Evolutionary conservation across 345 rosid species (phyloP), one percentile per base, ranked within the genome.

Genomic region (Ceriops decandra): DNA sequence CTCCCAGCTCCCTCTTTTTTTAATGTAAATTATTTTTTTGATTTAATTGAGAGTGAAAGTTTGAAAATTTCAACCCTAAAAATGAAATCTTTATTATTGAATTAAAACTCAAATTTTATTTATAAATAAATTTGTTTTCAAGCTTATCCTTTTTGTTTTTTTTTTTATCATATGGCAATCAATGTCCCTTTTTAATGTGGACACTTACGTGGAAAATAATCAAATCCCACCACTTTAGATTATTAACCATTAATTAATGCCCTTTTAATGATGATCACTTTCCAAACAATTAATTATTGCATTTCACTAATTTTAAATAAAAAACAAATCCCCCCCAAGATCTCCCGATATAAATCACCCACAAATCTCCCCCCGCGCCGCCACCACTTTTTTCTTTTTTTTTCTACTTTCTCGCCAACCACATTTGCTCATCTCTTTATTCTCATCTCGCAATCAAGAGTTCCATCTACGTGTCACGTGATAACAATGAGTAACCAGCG

Each of bases 391-490:
- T 15, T 13, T 13, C 0, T 3, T 11, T 11, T 10, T 2, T 11
- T 2, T 13, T 13, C 24, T 22, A 22, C 24, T 42, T 13, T 38
- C 47, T 38, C 49, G 15, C 15, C 49, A 38, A 38, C 49, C 49
- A 0, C 49, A 42, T 13, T 42, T 13, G 49, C 49, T 42, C 49
- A 27, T 19, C 27, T 54, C 2, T 57, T 9, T 31, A 7, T 33
- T 68, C 56, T 57, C 63, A 28, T 68, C 57, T 69, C 72, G 68
- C 68, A 68, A 68, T 60, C 64, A 49, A 42, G 31, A 60, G 69
- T 47, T 16, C 30, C 9, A 28, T 56, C 60, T 58, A 76, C 65
- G 74, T 66, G 74, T 80, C 86, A 82, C 86, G 88, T 82, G 86
- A 74, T 68, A 80, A 80, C 71, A 72, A 67, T 71, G 11, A 63